Evolutionary conservation across 148 eudicot genomes (phyloP).

Genomic region (Chenopodium album): DNA sequence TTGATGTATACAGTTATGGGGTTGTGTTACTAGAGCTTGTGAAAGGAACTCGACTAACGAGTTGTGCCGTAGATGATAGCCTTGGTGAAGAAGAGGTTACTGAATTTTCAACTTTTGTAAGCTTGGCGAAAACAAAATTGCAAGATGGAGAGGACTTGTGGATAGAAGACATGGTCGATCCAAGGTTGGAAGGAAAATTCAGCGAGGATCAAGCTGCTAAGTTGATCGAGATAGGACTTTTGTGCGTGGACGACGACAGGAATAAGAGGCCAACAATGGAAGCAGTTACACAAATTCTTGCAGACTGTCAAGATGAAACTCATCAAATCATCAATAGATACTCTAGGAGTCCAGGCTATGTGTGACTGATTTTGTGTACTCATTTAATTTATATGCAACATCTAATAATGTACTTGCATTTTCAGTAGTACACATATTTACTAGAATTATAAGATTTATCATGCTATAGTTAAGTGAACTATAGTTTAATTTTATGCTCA

Average conservation of each 20-base stretch:
- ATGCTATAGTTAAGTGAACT: too few relatives aligned
- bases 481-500: too few relatives aligned
- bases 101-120: conserved; percentile 36
- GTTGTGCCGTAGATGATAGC: not conserved
- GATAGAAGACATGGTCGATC: conserved; percentile 42
- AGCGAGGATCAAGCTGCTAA: conserved; percentile 40
- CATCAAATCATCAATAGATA: too few relatives aligned
- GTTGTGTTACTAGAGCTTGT: too few relatives aligned
- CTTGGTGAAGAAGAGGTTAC: conserved; percentile 24
- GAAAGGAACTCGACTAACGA: too few relatives aligned
- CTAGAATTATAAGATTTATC: too few relatives aligned
- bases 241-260: conserved; percentile 52
- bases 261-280: conserved; percentile 60
- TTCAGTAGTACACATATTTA: too few relatives aligned
- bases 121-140: conserved; percentile 30
- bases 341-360: too few relatives aligned
- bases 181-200: conserved; percentile 44
- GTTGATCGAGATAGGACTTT: conserved; percentile 44
- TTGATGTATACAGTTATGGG: too few relatives aligned
- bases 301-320: conserved; percentile 35
- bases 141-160: conserved; percentile 35
- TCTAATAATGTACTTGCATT: too few relatives aligned
- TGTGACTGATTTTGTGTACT: too few relatives aligned
- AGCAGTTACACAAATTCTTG: conserved; percentile 38
- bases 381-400: too few relatives aligned